Evolutionary conservation across 169 alveolate genomes (phyloP).

Genomic region (Eimeria brunetti): DNA sequence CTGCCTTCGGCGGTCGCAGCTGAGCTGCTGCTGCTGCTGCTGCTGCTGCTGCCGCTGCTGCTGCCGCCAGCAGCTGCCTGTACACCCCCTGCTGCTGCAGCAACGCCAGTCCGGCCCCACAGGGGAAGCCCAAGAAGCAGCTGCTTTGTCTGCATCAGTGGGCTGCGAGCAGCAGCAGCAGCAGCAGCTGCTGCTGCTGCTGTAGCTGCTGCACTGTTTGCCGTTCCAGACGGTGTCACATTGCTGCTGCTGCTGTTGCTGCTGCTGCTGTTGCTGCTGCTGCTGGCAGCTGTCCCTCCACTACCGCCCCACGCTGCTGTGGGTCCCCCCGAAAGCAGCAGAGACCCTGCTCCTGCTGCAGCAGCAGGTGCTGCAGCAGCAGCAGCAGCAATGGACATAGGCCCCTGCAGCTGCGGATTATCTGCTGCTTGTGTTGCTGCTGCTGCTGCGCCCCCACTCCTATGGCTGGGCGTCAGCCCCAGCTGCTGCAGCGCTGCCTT

Average conservation of each 20-base stretch:
- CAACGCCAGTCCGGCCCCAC: slow-evolving; percentile 58
- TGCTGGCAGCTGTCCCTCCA: background rate
- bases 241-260: slow-evolving; percentile 27
- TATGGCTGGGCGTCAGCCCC: background rate
- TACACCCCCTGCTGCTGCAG: slow-evolving; percentile 37
- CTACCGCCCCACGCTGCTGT: slow-evolving; percentile 47
- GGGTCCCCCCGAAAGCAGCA: slow-evolving; percentile 40
- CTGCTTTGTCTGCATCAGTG: slow-evolving; percentile 68
- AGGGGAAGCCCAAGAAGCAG: slow-evolving; percentile 57
- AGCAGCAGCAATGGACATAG: background rate
- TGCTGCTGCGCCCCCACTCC: slow-evolving; percentile 16
- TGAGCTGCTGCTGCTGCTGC: slow-evolving; percentile 46
- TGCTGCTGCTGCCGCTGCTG: slow-evolving; percentile 28
- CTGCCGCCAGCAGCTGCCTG: slow-evolving; percentile 6
- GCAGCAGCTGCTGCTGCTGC: slow-evolving; percentile 64
- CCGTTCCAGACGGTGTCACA: slow-evolving; percentile 17
- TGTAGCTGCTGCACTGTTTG: background rate
- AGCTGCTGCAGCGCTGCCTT: slow-evolving; percentile 67
- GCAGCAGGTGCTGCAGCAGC: slow-evolving; percentile 44
- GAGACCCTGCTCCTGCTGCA: slow-evolving; percentile 12
- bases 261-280: slow-evolving; percentile 42
- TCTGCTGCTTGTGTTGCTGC: slow-evolving; percentile 31
- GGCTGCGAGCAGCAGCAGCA: slow-evolving; percentile 64
- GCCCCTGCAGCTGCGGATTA: slow-evolving; percentile 6
- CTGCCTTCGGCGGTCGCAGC: slow-evolving; percentile 9